phyloP scores from a whole-genome alignment of 2,329 filamentous ascomycete species.

The Chaetomiaceae sp. region DNA sequence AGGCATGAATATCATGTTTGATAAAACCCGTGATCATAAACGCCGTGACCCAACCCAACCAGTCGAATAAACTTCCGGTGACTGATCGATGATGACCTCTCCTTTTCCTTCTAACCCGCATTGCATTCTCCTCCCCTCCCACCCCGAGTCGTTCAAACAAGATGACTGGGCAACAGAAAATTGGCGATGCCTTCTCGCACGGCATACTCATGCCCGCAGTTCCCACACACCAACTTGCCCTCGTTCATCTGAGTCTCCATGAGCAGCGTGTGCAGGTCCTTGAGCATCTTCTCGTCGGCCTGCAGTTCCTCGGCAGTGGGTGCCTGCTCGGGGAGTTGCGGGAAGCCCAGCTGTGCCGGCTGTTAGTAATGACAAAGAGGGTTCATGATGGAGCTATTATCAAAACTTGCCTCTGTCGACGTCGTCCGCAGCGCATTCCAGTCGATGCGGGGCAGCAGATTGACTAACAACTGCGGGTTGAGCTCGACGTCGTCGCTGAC shows the following conservation, averaged over 20 bases:
- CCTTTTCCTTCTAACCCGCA: background rate
- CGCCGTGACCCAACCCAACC: conserved; percentile 11
- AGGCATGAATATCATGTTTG: background rate
- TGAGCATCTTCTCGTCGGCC: conserved; percentile 63
- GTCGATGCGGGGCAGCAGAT: conserved; percentile 81
- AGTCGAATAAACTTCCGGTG: conserved; percentile 23
- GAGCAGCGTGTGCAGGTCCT: conserved; percentile 74
- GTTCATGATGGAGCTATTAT: too few species aligned
- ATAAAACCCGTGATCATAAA: background rate
- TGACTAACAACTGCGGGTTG: conserved; percentile 74
- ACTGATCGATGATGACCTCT: background rate
- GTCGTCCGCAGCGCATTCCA: conserved; percentile 77
- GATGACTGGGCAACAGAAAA: conserved; percentile 86
- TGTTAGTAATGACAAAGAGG: background rate
- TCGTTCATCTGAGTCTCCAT: conserved; percentile 86
- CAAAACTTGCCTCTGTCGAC: conserved; percentile 62
- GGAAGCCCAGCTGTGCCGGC: conserved; percentile 65
- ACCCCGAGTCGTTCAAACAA: conserved; percentile 51
- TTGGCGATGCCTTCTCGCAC: conserved; percentile 96
- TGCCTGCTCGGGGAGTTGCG: conserved; percentile 60
- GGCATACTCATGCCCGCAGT: conserved; percentile 89
- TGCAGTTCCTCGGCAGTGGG: conserved; percentile 59
- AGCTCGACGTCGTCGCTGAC: conserved; percentile 77
- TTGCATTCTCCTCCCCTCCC: background rate
- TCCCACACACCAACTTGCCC: conserved; percentile 83